These are phyloP conservation scores for Apiospora sp. DNA, from an alignment of 2,329 filamentous ascomycete species.

Conservation along the genomic window DNA sequence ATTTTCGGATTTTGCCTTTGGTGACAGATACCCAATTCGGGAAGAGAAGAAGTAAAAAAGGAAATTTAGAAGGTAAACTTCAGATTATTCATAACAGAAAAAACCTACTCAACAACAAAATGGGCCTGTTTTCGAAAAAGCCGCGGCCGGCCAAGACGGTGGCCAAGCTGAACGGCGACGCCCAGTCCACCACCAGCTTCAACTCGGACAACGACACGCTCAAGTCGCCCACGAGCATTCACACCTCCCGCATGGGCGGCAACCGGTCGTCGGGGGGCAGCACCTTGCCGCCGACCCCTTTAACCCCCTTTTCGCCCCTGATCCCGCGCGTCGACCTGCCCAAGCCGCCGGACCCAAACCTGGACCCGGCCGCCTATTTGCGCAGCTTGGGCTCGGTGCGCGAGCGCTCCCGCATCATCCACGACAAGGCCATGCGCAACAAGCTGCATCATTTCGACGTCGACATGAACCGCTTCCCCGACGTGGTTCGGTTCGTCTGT, in stretches of 20 bases:
- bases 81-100: neutral
- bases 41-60: neutral
- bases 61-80: neutral
- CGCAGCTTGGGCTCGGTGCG: constrained; percentile 88
- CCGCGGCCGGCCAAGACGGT: constrained; percentile 28
- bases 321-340: constrained; percentile 29
- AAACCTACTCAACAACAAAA: neutral
- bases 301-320: constrained; percentile 27
- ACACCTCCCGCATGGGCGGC: constrained; percentile 17
- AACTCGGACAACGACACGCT: constrained; percentile 26
- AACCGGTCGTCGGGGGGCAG: constrained; percentile 26
- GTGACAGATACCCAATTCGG: neutral
- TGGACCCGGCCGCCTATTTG: constrained; percentile 70
- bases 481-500: constrained; percentile 88
- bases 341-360: constrained; percentile 30
- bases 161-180: constrained; percentile 26
- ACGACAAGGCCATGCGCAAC: constrained; percentile 79
- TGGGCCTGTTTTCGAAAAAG: constrained; percentile 31
- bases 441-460: constrained; percentile 87
- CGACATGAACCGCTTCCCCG: constrained; percentile 82
- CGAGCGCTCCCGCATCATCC: constrained; percentile 76
- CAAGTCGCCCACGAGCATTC: constrained; percentile 26
- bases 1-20: constrained; percentile 1
- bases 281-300: constrained; percentile 24
- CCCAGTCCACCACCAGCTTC: constrained; percentile 29